Evolutionary conservation across 2,329 filamentous ascomycete genomes (phyloP).

Genomic region (Calonectria ilicicola): DNA sequence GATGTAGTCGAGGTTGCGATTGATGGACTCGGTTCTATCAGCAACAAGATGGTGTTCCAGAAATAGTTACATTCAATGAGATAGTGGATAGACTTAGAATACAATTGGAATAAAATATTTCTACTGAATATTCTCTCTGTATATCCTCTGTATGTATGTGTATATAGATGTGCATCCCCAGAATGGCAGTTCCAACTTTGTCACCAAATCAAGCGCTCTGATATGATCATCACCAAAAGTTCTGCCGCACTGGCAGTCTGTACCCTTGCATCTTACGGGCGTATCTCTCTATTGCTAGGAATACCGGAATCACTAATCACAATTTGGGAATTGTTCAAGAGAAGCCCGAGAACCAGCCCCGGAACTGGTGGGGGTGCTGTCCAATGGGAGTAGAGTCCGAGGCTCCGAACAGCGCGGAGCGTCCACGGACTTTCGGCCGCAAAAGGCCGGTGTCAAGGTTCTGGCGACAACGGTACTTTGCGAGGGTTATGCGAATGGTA

Average conservation of each 20-base stretch:
- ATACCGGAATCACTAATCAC: not conserved
- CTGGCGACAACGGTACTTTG: not conserved
- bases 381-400: not conserved
- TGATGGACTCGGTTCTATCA: constrained; percentile 8
- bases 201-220: no score
- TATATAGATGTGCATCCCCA: no score
- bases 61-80: not conserved
- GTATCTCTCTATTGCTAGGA: no score
- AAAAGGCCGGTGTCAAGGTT: not conserved
- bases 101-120: not conserved
- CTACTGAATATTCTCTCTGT: no score
- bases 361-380: no score
- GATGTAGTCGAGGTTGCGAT: constrained; percentile 12
- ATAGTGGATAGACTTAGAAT: not conserved
- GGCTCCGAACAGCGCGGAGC: not conserved
- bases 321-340: not conserved
- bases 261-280: no score
- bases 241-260: no score
- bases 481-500: no score
- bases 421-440: not conserved
- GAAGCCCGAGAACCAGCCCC: no score
- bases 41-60: constrained; percentile 20
- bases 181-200: no score
- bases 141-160: no score
- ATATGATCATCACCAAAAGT: no score